Evolutionary conservation across 2,329 filamentous ascomycete genomes (phyloP), one percentile per base, ranked within the genome.

Genomic region (Xylariales sp.): DNA sequence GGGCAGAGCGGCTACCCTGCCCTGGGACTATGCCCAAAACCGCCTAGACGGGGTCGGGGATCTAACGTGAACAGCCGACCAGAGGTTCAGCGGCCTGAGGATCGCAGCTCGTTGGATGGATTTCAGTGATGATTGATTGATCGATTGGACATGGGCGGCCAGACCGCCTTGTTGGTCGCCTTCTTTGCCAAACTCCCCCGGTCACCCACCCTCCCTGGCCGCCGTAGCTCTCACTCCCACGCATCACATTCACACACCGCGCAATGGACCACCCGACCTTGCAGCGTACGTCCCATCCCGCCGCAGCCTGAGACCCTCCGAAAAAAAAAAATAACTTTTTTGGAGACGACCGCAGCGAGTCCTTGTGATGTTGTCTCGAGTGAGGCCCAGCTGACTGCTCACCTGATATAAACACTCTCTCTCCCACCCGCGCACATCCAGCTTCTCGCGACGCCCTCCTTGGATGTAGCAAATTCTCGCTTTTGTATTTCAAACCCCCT

Each of bases 11-110:
- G n/a, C 29, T 27, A 30, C 12, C 8, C 20, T 19, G 37, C 37
- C 37, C 37, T 39, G 37, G 24, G 21, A n/a, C 37, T 33, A 33
- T 33, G 28, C 37, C 37, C n/a, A 33, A 16, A 39, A 33, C 21
- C 20, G 37, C 29, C 24, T 39, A 33, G 37, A 16, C 29, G 7
- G 8, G 23, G 23, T n/a, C 23, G 23, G 23, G 23, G 23, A 25
- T 25, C 23, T 8, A n/a, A n/a, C 8, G 23, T 25, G 23, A 25
- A n/a, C 23, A 25, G 23, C 23, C 23, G 23, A 25, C 23, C 8
- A n/a, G 23, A 25, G 23, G 23, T 25, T 25, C n/a, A n/a, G n/a
- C n/a, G n/a, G n/a, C n/a, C n/a, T n/a, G n/a, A n/a, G n/a, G n/a
- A n/a, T n/a, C n/a, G n/a, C n/a, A n/a, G n/a, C n/a, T n/a, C n/a